Evolutionary conservation across 441 rosid genomes (phyloP).

Genomic region (Biscutella laevigata): DNA sequence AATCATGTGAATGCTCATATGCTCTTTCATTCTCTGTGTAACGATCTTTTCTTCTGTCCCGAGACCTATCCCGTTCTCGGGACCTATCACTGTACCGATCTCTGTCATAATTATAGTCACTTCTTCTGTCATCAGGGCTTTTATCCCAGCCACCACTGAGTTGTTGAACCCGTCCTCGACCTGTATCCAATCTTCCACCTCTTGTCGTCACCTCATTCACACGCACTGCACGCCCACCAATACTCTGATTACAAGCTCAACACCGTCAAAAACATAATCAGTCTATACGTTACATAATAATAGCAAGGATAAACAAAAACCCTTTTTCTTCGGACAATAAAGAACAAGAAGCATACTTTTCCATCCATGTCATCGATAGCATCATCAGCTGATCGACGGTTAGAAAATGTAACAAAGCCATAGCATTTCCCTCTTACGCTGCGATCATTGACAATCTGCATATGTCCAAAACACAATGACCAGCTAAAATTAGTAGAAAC

Average conservation of each 20-base stretch:
- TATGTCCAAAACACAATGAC: no score
- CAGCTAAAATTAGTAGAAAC: no score
- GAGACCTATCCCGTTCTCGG: slow-evolving; percentile 48
- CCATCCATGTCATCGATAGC: slow-evolving; percentile 83
- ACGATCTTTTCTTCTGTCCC: slow-evolving; percentile 35
- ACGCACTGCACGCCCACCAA: slow-evolving; percentile 65
- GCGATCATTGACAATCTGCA: slow-evolving; percentile 69
- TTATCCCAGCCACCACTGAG: slow-evolving; percentile 35
- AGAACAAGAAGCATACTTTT: slow-evolving; percentile 41
- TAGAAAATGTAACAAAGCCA: slow-evolving; percentile 69
- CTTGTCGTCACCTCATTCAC: slow-evolving; percentile 68
- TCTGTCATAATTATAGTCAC: slow-evolving; percentile 37
- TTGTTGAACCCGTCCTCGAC: slow-evolving; percentile 30
- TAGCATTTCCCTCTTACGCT: slow-evolving; percentile 72
- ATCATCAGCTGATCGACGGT: slow-evolving; percentile 65
- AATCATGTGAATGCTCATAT: slow-evolving; percentile 31
- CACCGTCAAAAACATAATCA: slow-evolving; percentile 14
- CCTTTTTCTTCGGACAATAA: neutral
- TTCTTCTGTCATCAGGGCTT: slow-evolving; percentile 46
- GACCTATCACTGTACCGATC: slow-evolving; percentile 46
- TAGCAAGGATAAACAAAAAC: neutral
- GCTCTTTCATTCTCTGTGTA: slow-evolving; percentile 38
- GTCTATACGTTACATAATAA: neutral
- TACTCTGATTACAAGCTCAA: slow-evolving; percentile 36
- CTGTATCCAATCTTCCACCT: slow-evolving; percentile 47